Percentiles rank a stretch among this genome's conserved stretches.
phyloP scores from a whole-genome alignment of 306 rosid species.

The Styphnolobium japonicum region DNA sequence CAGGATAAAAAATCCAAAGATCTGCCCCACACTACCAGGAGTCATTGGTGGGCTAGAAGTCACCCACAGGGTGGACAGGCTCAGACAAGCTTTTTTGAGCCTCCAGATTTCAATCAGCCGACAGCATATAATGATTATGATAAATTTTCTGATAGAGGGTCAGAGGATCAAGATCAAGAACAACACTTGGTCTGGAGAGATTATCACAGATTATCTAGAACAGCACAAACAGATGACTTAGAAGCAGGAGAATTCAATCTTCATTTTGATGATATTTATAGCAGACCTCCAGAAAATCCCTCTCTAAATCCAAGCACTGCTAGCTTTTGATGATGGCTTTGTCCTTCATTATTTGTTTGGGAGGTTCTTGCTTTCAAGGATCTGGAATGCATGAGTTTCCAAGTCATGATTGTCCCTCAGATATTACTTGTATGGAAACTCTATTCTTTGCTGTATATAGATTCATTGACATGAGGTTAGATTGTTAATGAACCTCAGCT shows the following conservation, averaged over 20 bases:
- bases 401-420: slow-evolving; percentile 26
- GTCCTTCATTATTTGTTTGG: slow-evolving; percentile 35
- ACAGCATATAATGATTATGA: slow-evolving; percentile 29
- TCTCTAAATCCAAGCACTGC: slow-evolving; percentile 33
- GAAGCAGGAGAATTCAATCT: slow-evolving; percentile 60
- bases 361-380: slow-evolving; percentile 36
- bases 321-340: slow-evolving; percentile 39
- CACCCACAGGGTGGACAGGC: slow-evolving; percentile 25
- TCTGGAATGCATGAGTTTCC: slow-evolving; percentile 38
- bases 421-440: slow-evolving; percentile 26
- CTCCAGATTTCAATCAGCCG: slow-evolving; percentile 61
- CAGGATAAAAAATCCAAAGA: slow-evolving; percentile 34
- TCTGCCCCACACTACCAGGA: slow-evolving; percentile 25
- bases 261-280: slow-evolving; percentile 79
- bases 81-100: slow-evolving; percentile 81
- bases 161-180: slow-evolving; percentile 59
- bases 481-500: slow-evolving; percentile 28
- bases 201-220: slow-evolving; percentile 41
- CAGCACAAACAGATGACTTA: slow-evolving; percentile 47
- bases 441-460: slow-evolving; percentile 79
- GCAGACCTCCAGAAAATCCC: slow-evolving; percentile 54
- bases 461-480: slow-evolving; percentile 36
- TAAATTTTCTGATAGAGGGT: slow-evolving; percentile 56
- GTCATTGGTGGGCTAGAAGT: slow-evolving; percentile 88
- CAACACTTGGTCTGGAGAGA: slow-evolving; percentile 50